Percentiles rank a stretch among this genome's conserved stretches.
phyloP scores from a whole-genome alignment of 805 yeast species.

The Kuraishia capsulata region DNA sequence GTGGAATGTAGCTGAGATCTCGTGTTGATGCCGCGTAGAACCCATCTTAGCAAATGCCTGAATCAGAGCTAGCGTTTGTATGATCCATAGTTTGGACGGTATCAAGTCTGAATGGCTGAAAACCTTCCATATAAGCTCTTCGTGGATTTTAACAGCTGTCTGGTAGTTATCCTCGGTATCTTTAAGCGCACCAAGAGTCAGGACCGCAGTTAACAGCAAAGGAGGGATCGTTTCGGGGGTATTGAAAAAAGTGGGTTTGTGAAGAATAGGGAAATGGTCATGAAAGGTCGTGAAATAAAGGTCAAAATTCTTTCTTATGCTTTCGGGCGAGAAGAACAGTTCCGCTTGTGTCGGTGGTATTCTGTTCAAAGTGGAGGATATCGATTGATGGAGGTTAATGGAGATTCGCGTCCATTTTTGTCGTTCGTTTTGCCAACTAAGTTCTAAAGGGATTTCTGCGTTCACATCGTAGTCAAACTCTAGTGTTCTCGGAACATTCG shows the following conservation, averaged over 20 bases:
- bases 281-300: slow-evolving; percentile 15
- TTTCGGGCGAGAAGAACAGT: slow-evolving; percentile 11
- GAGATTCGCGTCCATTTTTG: background rate
- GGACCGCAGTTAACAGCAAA: slow-evolving; percentile 12
- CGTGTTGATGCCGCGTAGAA: slow-evolving; percentile 15
- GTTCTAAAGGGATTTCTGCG: background rate
- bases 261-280: slow-evolving; percentile 18
- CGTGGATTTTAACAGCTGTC: slow-evolving; percentile 14
- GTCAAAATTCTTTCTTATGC: slow-evolving; percentile 9
- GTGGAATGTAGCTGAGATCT: slow-evolving; percentile 16
- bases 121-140: slow-evolving; percentile 14
- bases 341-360: slow-evolving; percentile 7
- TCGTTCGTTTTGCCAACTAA: background rate
- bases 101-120: slow-evolving; percentile 13
- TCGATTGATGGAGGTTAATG: background rate
- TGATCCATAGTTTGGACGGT: slow-evolving; percentile 16
- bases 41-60: slow-evolving; percentile 19
- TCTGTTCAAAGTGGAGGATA: slow-evolving; percentile 7
- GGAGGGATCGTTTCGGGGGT: slow-evolving; percentile 14
- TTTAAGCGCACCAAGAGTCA: slow-evolving; percentile 14
- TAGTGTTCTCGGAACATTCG: too few species aligned
- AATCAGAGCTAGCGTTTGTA: slow-evolving; percentile 14
- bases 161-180: slow-evolving; percentile 11
- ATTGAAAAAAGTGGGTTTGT: slow-evolving; percentile 10
- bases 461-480: background rate